A percentile compares a stretch with the other conserved stretches of the same genome.
These are phyloP conservation scores for Oryza brachyantha DNA, from an alignment of 176 grass and related monocot species.

Conservation along the genomic window DNA sequence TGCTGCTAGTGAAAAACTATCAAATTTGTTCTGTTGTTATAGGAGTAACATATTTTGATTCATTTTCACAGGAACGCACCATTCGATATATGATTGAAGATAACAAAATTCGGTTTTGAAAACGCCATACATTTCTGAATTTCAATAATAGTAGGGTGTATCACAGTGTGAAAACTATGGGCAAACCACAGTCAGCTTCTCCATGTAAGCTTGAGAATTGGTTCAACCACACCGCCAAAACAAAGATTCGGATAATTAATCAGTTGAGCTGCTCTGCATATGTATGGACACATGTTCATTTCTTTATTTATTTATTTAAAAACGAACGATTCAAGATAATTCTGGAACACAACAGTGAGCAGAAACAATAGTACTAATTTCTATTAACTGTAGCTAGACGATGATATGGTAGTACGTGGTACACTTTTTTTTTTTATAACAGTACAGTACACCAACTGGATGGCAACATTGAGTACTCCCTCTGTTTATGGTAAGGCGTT, in stretches of 20 bases:
- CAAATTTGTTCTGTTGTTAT: too few species aligned
- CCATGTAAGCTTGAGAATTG: not conserved
- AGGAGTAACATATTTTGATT: too few species aligned
- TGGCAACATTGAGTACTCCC: too few species aligned
- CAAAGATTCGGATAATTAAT: not conserved
- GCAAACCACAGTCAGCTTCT: not conserved
- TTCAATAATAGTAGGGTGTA: not conserved
- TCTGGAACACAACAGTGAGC: not conserved
- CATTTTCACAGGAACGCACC: too few species aligned
- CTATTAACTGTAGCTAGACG: too few species aligned
- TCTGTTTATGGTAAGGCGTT: too few species aligned
- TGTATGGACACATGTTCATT: not conserved
- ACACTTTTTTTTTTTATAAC: not conserved
- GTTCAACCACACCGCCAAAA: slow-evolving; percentile 7
- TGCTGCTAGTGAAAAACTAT: too few species aligned
- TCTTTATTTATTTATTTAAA: not conserved
- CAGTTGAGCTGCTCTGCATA: not conserved
- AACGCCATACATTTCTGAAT: not conserved
- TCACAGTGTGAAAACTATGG: not conserved
- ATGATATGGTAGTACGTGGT: not conserved
- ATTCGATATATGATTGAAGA: not conserved
- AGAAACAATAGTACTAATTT: not conserved
- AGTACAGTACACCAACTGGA: too few species aligned
- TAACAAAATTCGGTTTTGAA: not conserved
- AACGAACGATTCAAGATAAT: not conserved